phyloP scores from a whole-genome alignment of 441 rosid genomes.

The Gossypium gossypioides region DNA sequence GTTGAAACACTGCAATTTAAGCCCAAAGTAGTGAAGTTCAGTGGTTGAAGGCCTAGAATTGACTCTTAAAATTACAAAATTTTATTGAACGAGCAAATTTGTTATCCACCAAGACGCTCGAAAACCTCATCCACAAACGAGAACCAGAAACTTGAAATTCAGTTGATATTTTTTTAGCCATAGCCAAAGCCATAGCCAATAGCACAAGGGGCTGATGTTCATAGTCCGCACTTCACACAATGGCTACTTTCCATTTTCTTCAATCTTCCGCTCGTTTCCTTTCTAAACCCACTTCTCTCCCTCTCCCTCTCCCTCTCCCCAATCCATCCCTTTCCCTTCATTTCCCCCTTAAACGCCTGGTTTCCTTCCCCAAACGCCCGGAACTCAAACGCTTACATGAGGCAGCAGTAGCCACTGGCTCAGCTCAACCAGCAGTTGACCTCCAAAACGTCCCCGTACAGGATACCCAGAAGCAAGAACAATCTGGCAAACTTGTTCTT shows the following conservation, averaged over 20 bases:
- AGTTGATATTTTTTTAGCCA: not conserved
- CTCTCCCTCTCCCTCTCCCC: constrained; percentile 22
- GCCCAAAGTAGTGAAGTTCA: no score
- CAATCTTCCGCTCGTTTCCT: constrained; percentile 24
- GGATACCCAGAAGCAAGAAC: constrained; percentile 22
- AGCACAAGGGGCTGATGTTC: not conserved
- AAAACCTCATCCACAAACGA: not conserved
- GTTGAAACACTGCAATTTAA: no score
- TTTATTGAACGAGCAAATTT: no score
- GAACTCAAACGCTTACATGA: constrained; percentile 20
- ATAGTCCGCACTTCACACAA: constrained; percentile 13
- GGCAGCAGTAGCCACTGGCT: constrained; percentile 33
- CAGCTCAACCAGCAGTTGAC: constrained; percentile 24
- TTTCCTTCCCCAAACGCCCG: constrained; percentile 24
- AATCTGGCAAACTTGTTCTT: constrained; percentile 29
- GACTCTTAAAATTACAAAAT: no score
- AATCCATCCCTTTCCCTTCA: constrained; percentile 19
- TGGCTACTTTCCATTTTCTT: constrained; percentile 39
- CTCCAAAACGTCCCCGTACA: constrained; percentile 11
- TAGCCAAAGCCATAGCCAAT: not conserved
- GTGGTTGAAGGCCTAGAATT: no score
- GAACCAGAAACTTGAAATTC: not conserved
- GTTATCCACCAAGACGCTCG: no score
- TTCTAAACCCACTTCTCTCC: constrained; percentile 21
- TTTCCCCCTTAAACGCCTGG: constrained; percentile 29